Conservation (phyloP, 495 filamentous ascomycete genomes). For the Penicillium verhagenii region DNA sequence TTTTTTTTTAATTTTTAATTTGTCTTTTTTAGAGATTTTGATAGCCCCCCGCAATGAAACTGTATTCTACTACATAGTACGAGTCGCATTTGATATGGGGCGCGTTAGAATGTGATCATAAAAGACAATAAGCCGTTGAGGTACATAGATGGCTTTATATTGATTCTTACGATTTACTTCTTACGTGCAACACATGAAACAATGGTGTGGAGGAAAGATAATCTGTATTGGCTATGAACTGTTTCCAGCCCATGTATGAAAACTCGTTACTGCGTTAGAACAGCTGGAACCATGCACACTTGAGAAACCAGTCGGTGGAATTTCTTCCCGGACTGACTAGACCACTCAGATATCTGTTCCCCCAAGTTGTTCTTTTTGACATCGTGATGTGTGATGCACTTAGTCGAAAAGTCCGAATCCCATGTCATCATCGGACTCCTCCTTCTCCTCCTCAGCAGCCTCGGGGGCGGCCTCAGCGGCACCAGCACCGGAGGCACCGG, state of each 20-base stretch:
- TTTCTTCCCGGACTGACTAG: slow-evolving; percentile 32
- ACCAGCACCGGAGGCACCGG: slow-evolving; percentile 63
- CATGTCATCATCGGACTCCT: slow-evolving; percentile 99
- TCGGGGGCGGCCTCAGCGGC: slow-evolving; percentile 67
- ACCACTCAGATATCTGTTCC: slow-evolving; percentile 40
- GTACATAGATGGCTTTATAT: not conserved
- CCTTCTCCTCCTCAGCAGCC: slow-evolving; percentile 72
- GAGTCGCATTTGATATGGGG: no score
- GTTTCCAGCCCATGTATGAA: slow-evolving; percentile 39
- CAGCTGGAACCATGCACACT: slow-evolving; percentile 37
- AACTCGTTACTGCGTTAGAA: slow-evolving; percentile 46
- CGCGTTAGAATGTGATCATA: not conserved
- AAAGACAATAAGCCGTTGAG: not conserved
- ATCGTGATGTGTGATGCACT: slow-evolving; percentile 25
- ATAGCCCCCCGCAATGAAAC: no score
- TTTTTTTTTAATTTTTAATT: no score
- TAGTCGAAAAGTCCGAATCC: slow-evolving; percentile 99
- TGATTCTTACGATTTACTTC: slow-evolving; percentile 8
- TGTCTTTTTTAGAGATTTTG: no score
- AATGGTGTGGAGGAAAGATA: slow-evolving; percentile 34
- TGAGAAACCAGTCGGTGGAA: slow-evolving; percentile 33
- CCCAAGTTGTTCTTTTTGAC: slow-evolving; percentile 32
- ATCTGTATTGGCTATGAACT: slow-evolving; percentile 47
- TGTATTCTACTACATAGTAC: no score
- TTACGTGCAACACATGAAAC: slow-evolving; percentile 10